Conservation (phyloP, 805 yeast species). For the Saturnispora galanensis region DNA sequence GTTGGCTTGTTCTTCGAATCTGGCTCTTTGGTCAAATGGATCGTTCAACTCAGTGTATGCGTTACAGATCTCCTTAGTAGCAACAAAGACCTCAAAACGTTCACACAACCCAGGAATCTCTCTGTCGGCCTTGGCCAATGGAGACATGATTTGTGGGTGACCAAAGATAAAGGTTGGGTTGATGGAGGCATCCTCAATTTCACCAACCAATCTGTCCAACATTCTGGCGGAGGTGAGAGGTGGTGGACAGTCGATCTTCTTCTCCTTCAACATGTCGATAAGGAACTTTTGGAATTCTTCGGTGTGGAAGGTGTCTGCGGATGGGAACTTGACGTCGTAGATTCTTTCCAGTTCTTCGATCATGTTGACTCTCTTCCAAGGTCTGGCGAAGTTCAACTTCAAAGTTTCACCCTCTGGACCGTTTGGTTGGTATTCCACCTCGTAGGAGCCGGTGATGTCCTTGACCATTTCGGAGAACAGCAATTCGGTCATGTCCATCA, state of each 20-base stretch:
- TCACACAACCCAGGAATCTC: conserved; percentile 91
- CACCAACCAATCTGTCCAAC: conserved; percentile 97
- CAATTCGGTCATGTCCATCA: conserved; percentile 90
- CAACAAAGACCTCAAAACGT: conserved; percentile 96
- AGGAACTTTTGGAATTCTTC: conserved; percentile 87
- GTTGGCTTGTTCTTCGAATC: conserved; percentile 98
- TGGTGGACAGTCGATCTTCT: conserved; percentile 79
- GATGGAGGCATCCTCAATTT: conserved; percentile 85
- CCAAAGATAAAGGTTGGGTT: conserved; percentile 98
- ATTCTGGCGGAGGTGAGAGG: conserved; percentile 95
- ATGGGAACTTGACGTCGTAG: conserved; percentile 82
- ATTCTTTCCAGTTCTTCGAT: conserved; percentile 88
- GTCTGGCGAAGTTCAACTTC: conserved; percentile 83
- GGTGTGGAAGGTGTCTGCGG: conserved; percentile 92
- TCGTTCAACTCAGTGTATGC: conserved; percentile 98
- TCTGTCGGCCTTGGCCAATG: conserved; percentile 94
- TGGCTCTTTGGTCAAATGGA: conserved; percentile 94
- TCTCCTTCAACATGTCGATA: conserved; percentile 64
- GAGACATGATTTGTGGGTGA: conserved; percentile 99
- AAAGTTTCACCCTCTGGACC: conserved; percentile 78
- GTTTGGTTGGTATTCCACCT: conserved; percentile 82
- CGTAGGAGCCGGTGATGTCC: conserved; percentile 83
- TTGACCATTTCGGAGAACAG: conserved; percentile 96
- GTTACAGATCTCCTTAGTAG: conserved; percentile 95
- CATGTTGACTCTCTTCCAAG: conserved; percentile 98